Conservation (phyloP, 1,284 basidiomycete species). For the Fomitiporia mediterranea region DNA sequence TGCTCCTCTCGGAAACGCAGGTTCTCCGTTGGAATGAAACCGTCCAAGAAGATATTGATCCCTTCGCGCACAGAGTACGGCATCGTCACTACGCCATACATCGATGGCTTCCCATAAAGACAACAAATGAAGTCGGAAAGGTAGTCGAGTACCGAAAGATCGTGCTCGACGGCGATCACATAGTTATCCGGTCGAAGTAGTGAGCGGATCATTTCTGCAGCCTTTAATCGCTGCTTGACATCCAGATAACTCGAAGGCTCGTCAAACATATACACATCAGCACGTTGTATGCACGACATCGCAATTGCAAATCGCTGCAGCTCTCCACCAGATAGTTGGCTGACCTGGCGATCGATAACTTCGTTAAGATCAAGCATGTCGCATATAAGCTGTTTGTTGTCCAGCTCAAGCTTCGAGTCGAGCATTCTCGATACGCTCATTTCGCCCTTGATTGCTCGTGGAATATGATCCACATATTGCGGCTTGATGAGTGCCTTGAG, state of each 20-base stretch:
- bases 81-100: slow-evolving; percentile 98
- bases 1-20: slow-evolving; percentile 94
- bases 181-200: slow-evolving; percentile 81
- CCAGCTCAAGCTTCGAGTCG: slow-evolving; percentile 77
- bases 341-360: slow-evolving; percentile 79
- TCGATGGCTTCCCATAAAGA: slow-evolving; percentile 93
- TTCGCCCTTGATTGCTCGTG: slow-evolving; percentile 87
- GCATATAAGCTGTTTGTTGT: slow-evolving; percentile 81
- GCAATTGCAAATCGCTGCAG: slow-evolving; percentile 94
- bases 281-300: slow-evolving; percentile 87
- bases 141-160: slow-evolving; percentile 94
- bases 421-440: slow-evolving; percentile 89
- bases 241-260: slow-evolving; percentile 97
- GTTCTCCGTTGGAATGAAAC: slow-evolving; percentile 98
- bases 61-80: slow-evolving; percentile 96
- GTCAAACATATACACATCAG: slow-evolving; percentile 98
- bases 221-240: slow-evolving; percentile 88
- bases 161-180: slow-evolving; percentile 96
- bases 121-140: slow-evolving; percentile 96
- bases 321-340: slow-evolving; percentile 90
- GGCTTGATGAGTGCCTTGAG: slow-evolving; percentile 97
- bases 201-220: slow-evolving; percentile 93
- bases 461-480: slow-evolving; percentile 98
- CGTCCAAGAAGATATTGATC: slow-evolving; percentile 98
- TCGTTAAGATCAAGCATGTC: slow-evolving; percentile 82